Base-by-base conservation (phyloP, 805 yeast genomes). In the Spathaspora hagerdaliae region DNA sequence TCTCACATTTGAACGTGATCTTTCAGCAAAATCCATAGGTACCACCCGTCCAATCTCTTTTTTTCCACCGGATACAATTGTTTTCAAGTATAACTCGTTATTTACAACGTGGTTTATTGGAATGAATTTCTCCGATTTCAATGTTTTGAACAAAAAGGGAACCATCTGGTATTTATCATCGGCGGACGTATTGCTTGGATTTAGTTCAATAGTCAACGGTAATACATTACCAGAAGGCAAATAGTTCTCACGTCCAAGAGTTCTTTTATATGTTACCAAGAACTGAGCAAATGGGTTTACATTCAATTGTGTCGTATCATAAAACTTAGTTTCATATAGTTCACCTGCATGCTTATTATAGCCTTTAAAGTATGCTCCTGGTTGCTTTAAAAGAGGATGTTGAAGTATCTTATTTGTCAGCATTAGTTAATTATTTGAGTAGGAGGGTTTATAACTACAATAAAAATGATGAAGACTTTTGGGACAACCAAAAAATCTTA, bases 221-320 rank as follows among this genome's bases (percentile, higher is more conserved):
- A 33, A n/a, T 4, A 37, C 37, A 27, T 27, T 29, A 7, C 45
- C 45, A 36, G 31, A 26, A 7, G 50, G 44, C 10, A 44, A 31
- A n/a, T 40, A 27, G 9, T 29, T 29, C 12, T 29, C 32, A 29
- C 32, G 32, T 9, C 32, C 32, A 29, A 11, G 32, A 11, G 12
- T 29, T 29, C 32, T 29, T 14, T 42, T 37, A 7, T 27, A 11
- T 12, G 19, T 36, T 8, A 40, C 14, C 6, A 70, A 50, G 3
- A 53, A 48, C 4, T 43, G 32, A 2, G 65, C 66, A 46, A 63
- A 63, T 6, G 73, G 71, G 42, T 69, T 65, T 6, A 44, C 31
- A 3, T 46, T 35, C 2, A 65, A 38, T 2, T 52, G 31, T 6
- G 41, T 33, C 2, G 58, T 26, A 32, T 57, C 50, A 42, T 61